phyloP scores from a whole-genome alignment of 2,329 filamentous ascomycete genomes.

The Orbilia ellipsospora region DNA sequence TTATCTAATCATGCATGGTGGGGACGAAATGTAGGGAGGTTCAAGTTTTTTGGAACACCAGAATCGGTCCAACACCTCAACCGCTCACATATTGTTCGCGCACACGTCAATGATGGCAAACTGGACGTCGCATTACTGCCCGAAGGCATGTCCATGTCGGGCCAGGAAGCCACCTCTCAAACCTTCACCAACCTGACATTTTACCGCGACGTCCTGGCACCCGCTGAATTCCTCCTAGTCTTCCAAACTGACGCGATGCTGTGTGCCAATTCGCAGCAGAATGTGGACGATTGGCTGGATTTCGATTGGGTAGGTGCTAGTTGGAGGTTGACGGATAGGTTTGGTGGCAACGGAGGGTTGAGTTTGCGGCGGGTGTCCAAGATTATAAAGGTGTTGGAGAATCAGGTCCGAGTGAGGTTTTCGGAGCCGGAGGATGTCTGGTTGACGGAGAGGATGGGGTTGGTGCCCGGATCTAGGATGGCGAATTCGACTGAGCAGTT shows the following conservation, averaged over 20 bases:
- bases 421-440: conserved; percentile 70
- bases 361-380: conserved; percentile 68
- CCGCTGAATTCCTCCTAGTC: conserved; percentile 68
- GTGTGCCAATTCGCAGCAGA: conserved; percentile 67
- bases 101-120: conserved; percentile 57
- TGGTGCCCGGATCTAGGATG: conserved; percentile 66
- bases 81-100: conserved; percentile 54
- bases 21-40: conserved; percentile 21
- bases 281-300: conserved; percentile 67
- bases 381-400: conserved; percentile 67
- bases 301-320: conserved; percentile 70
- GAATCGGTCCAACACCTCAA: conserved; percentile 64
- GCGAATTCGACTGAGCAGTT: conserved; percentile 68
- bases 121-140: conserved; percentile 67
- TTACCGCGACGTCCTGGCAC: conserved; percentile 60
- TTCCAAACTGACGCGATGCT: conserved; percentile 70
- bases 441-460: conserved; percentile 68
- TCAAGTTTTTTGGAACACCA: conserved; percentile 66
- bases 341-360: conserved; percentile 68
- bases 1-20: neutral
- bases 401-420: conserved; percentile 64
- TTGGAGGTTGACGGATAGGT: conserved; percentile 63
- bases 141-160: conserved; percentile 66
- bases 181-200: conserved; percentile 69
- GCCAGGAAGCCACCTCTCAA: conserved; percentile 68